Conservation (phyloP, 2,329 filamentous ascomycete species). For the Fusarium albosuccineum region DNA sequence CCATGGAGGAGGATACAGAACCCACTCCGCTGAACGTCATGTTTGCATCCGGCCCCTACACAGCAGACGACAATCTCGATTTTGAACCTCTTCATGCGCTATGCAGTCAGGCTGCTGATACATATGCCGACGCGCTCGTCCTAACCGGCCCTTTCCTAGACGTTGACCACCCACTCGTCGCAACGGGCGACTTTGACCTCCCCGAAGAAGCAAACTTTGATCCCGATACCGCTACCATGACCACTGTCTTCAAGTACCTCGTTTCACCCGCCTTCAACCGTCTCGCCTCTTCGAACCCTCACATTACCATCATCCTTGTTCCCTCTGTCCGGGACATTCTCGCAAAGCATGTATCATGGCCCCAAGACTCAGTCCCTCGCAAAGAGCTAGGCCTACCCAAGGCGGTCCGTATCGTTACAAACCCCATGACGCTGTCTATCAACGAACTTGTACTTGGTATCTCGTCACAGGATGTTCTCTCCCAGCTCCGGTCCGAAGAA, state of each 20-base stretch:
- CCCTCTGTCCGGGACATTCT: conserved; percentile 88
- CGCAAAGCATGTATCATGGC: conserved; percentile 88
- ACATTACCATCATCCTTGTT: conserved; percentile 83
- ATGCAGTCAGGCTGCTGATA: conserved; percentile 80
- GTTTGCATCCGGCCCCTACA: conserved; percentile 89
- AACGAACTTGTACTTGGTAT: conserved; percentile 90
- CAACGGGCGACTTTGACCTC: conserved; percentile 82
- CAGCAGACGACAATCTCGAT: conserved; percentile 89
- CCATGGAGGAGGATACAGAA: conserved; percentile 65
- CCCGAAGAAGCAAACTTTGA: conserved; percentile 76
- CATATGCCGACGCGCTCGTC: conserved; percentile 82
- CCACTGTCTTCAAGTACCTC: conserved; percentile 84
- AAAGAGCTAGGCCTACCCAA: conserved; percentile 85
- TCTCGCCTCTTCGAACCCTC: conserved; percentile 77
- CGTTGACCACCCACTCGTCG: conserved; percentile 88
- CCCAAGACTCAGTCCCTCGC: conserved; percentile 71
- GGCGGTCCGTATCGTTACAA: conserved; percentile 82
- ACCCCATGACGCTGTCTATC: conserved; percentile 88
- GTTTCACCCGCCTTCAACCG: conserved; percentile 80
- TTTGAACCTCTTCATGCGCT: conserved; percentile 89
- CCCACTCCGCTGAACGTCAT: conserved; percentile 80
- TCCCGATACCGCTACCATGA: conserved; percentile 82
- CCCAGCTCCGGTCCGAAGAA: conserved; percentile 84
- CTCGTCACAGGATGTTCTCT: conserved; percentile 86
- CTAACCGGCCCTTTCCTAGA: conserved; percentile 92